Percentiles rank a stretch among this genome's conserved stretches.
Conservation (phyloP, 2,329 filamentous ascomycete species). For the Penicillium rolfsii region DNA sequence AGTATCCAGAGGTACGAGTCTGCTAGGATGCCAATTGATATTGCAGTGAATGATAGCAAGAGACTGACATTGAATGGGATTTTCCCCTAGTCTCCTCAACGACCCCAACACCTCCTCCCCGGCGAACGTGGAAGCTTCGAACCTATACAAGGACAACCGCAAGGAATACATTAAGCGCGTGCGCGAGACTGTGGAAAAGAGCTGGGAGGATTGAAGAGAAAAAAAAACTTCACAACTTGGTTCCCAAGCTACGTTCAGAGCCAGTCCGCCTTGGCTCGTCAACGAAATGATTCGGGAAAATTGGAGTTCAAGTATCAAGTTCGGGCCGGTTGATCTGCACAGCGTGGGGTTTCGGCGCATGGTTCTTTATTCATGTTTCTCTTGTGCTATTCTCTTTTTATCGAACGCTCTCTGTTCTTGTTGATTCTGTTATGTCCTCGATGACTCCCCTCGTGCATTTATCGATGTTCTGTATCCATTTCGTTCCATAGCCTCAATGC, state of each 20-base stretch:
- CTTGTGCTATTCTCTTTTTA: constrained; percentile 3
- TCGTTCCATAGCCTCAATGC: constrained; percentile 6
- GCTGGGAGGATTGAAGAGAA: constrained; percentile 81
- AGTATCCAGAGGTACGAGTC: constrained; percentile 87
- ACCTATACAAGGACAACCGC: constrained; percentile 96
- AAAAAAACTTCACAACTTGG: not conserved
- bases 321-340: constrained; percentile 41
- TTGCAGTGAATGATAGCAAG: not conserved
- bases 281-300: constrained; percentile 16
- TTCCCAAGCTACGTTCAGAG: not conserved
- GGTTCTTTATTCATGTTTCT: constrained; percentile 32
- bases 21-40: not conserved
- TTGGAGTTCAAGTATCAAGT: constrained; percentile 15
- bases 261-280: constrained; percentile 4
- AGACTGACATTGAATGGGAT: constrained; percentile 2
- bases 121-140: constrained; percentile 96
- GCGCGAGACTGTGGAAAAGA: constrained; percentile 96
- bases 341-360: constrained; percentile 50
- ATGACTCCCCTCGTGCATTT: constrained; percentile 8
- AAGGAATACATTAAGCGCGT: constrained; percentile 96
- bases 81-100: constrained; percentile 74
- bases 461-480: not conserved
- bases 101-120: constrained; percentile 98
- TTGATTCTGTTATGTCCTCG: constrained; percentile 16
- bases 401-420: not conserved